phyloP scores from a whole-genome alignment of 805 yeast genomes.

The Wickerhamiella shivajii region DNA sequence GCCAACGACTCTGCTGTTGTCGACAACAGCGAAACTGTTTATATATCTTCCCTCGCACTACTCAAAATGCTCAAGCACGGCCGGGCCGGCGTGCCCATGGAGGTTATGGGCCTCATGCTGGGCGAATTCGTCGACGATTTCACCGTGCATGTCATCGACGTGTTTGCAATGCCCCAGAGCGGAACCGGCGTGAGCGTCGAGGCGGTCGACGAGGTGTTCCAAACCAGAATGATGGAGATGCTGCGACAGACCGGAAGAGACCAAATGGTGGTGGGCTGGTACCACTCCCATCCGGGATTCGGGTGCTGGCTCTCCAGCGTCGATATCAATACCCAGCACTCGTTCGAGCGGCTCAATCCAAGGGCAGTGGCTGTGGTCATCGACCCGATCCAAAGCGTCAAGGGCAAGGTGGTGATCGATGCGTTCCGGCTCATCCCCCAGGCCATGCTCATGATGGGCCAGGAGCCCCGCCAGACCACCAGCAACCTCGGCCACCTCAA shows the following conservation, averaged over 20 bases:
- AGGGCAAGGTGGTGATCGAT: slow-evolving; percentile 97
- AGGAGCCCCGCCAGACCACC: slow-evolving; percentile 95
- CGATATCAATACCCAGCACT: slow-evolving; percentile 95
- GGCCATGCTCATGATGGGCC: slow-evolving; percentile 80
- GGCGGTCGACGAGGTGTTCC: slow-evolving; percentile 98
- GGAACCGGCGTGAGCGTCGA: slow-evolving; percentile 95
- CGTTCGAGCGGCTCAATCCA: slow-evolving; percentile 88
- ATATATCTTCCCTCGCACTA: slow-evolving; percentile 87
- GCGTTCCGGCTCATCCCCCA: slow-evolving; percentile 91
- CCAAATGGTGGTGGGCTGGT: slow-evolving; percentile 99
- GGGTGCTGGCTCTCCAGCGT: slow-evolving; percentile 99
- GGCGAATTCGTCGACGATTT: slow-evolving; percentile 97
- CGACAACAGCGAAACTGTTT: slow-evolving; percentile 92
- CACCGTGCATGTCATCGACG: slow-evolving; percentile 94
- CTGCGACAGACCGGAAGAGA: slow-evolving; percentile 97
- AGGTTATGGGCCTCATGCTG: slow-evolving; percentile 93
- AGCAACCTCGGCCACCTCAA: slow-evolving; percentile 89
- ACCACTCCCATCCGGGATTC: slow-evolving; percentile 98
- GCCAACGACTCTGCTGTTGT: slow-evolving; percentile 63
- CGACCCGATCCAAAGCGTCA: slow-evolving; percentile 96
- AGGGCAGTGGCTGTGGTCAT: slow-evolving; percentile 97
- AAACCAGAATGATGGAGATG: slow-evolving; percentile 99
- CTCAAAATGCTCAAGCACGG: slow-evolving; percentile 97
- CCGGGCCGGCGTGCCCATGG: slow-evolving; percentile 62
- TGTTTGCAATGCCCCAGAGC: slow-evolving; percentile 98